Percentiles rank a stretch among this genome's conserved stretches.
phyloP scores from a whole-genome alignment of 2,329 filamentous ascomycete genomes.

The Cladosporium colombiae region DNA sequence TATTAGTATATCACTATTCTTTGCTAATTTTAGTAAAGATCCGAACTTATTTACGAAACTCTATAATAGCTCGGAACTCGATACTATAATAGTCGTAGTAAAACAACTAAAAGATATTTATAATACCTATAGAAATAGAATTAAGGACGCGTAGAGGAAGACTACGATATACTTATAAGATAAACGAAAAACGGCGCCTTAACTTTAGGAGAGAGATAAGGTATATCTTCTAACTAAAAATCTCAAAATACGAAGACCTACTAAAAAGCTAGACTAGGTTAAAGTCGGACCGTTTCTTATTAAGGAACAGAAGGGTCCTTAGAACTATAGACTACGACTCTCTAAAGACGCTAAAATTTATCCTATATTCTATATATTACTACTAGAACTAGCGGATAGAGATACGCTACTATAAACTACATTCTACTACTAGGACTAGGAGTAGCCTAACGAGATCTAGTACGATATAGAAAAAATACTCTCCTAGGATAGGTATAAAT shows the following conservation, averaged over 20 bases:
- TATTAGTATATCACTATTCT: constrained; percentile 24
- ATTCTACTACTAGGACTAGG: background rate
- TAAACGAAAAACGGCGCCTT: constrained; percentile 17
- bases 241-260: constrained; percentile 20
- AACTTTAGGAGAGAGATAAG: constrained; percentile 26
- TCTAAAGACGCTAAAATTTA: constrained; percentile 9
- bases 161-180: background rate
- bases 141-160: background rate
- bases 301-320: constrained; percentile 11
- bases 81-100: background rate
- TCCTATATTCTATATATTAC: constrained; percentile 20
- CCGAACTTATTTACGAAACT: constrained; percentile 2
- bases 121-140: background rate
- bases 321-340: constrained; percentile 18
- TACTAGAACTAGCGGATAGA: constrained; percentile 12
- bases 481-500: background rate
- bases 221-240: constrained; percentile 25
- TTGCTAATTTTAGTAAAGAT: constrained; percentile 20
- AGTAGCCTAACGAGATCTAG: background rate
- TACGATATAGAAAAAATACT: constrained; percentile 5
- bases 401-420: constrained; percentile 6
- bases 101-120: constrained; percentile 3
- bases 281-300: constrained; percentile 25
- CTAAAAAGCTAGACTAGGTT: constrained; percentile 24
- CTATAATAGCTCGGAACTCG: background rate